Evolutionary conservation across 495 filamentous ascomycete genomes (phyloP).

Genomic region (Penicillium robsamsonii): DNA sequence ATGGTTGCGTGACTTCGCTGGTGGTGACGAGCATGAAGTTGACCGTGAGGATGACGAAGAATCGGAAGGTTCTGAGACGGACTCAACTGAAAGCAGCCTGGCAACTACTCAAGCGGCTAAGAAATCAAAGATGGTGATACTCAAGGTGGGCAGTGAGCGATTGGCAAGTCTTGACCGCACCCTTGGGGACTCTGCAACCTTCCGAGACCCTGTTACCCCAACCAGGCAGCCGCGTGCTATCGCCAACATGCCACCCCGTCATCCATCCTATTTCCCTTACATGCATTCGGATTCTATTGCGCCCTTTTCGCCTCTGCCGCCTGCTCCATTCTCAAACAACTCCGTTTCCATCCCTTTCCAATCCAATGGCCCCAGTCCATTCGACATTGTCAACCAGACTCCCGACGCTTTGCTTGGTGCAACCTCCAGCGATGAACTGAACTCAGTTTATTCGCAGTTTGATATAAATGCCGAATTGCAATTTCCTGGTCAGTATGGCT

Average conservation of each 20-base stretch:
- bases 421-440: too few species aligned
- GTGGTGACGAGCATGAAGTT: background rate
- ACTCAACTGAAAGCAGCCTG: background rate
- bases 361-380: background rate
- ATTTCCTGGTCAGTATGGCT: background rate
- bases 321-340: background rate
- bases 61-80: background rate
- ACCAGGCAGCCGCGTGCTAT: background rate
- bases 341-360: background rate
- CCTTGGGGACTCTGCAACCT: background rate
- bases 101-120: background rate
- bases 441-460: background rate
- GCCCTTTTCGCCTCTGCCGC: background rate
- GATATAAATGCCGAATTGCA: background rate
- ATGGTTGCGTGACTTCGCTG: background rate
- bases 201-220: background rate
- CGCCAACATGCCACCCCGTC: background rate
- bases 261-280: background rate
- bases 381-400: background rate
- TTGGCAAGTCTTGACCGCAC: background rate
- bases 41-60: background rate
- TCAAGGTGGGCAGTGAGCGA: background rate
- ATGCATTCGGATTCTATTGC: background rate
- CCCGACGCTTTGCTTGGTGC: background rate
- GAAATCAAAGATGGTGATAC: conserved; percentile 2